These are phyloP conservation scores for Anthoceros angustus DNA, from an alignment of 225 moss, liverwort and hornwort genomes.

Conservation along the genomic window DNA sequence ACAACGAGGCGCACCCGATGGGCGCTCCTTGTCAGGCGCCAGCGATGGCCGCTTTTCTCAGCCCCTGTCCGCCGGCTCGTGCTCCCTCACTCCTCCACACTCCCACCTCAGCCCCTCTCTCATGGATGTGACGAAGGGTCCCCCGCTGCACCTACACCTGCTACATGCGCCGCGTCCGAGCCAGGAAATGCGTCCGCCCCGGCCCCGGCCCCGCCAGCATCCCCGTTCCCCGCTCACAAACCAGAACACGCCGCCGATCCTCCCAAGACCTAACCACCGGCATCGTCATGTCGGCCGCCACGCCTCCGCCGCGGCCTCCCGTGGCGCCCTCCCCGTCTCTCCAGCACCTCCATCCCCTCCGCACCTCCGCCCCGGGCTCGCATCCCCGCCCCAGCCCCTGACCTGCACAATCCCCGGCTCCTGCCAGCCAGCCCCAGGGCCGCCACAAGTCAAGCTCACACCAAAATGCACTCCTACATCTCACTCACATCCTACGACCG, in stretches of 20 bases:
- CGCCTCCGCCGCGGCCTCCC: neutral
- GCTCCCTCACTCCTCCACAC: neutral
- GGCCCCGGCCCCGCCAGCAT: neutral
- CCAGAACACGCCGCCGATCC: neutral
- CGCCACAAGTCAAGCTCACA: too few relatives aligned
- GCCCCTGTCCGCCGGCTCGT: neutral
- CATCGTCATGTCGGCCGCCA: neutral
- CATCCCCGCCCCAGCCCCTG: neutral
- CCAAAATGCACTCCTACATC: too few relatives aligned
- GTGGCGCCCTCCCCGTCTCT: neutral
- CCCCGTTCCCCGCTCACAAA: neutral
- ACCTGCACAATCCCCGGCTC: too few relatives aligned
- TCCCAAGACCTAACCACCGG: neutral
- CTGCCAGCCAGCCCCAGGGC: neutral
- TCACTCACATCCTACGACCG: too few relatives aligned
- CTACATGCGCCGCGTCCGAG: neutral
- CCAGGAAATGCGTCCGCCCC: too few relatives aligned
- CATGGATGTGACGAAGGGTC: neutral
- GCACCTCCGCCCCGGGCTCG: neutral
- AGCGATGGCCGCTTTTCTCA: neutral
- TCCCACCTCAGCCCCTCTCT: neutral
- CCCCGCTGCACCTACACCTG: neutral
- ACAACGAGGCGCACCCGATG: neutral
- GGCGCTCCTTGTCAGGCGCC: slow-evolving; percentile 4
- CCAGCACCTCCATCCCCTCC: neutral